These are phyloP conservation scores for Omphalotus guepiniiformis DNA, from an alignment of 768 basidiomycete species.

Conservation along the genomic window DNA sequence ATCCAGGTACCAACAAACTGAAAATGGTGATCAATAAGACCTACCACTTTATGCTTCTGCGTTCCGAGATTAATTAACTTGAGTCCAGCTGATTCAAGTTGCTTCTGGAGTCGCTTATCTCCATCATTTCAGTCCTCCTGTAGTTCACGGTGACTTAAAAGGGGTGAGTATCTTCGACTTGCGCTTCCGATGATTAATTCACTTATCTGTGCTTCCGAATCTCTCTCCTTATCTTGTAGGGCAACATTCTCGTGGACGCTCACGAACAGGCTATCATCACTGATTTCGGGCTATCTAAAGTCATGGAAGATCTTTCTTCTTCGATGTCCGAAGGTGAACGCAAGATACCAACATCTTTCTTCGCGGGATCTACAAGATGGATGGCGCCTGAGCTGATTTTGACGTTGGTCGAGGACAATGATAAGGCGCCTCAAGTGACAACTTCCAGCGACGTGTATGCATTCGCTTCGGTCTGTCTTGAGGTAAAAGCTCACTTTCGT, in stretches of 20 bases:
- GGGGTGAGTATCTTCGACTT: constrained; percentile 35
- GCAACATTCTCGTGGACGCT: constrained; percentile 54
- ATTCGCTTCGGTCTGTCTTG: constrained; percentile 55
- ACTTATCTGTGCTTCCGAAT: neutral
- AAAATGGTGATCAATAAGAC: constrained; percentile 35
- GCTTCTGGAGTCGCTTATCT: constrained; percentile 56
- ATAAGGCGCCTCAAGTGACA: constrained; percentile 40
- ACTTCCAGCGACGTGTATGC: constrained; percentile 57
- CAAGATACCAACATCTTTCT: constrained; percentile 32
- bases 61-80: neutral
- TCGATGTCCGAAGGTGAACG: constrained; percentile 30
- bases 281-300: constrained; percentile 59
- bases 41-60: neutral
- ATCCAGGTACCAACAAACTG: constrained; percentile 39
- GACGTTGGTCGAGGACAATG: constrained; percentile 45
- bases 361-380: constrained; percentile 46
- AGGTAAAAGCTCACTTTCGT: constrained; percentile 32
- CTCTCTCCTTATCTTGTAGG: constrained; percentile 27
- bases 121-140: constrained; percentile 48
- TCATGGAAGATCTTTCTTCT: constrained; percentile 48
- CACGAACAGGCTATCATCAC: constrained; percentile 51
- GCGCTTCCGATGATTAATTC: neutral
- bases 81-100: constrained; percentile 43
- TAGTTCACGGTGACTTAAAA: constrained; percentile 36
- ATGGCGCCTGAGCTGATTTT: constrained; percentile 58